phyloP scores from a whole-genome alignment of 139 green algal species.

The Chlamydomonas sphaeroides region DNA sequence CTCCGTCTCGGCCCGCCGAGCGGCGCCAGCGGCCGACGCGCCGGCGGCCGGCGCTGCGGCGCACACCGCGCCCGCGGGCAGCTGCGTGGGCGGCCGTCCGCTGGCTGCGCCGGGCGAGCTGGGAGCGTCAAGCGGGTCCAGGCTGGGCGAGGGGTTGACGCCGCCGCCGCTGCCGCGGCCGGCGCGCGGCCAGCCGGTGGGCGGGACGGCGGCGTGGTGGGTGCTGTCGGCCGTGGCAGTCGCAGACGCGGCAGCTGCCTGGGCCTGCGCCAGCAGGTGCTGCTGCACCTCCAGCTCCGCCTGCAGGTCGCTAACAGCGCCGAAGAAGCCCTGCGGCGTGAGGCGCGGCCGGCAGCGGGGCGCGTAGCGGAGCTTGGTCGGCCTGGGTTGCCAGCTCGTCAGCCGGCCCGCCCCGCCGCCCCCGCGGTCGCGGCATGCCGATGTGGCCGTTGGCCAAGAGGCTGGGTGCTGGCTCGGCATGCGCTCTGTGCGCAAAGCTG shows the following conservation, averaged over 20 bases:
- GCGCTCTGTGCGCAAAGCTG: too few relatives aligned
- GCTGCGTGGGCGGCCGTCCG: neutral
- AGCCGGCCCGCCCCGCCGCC: too few relatives aligned
- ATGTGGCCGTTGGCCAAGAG: too few relatives aligned
- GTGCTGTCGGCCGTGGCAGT: neutral
- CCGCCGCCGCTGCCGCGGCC: too few relatives aligned
- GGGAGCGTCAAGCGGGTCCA: too few relatives aligned
- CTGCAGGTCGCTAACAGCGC: constrained; percentile 1
- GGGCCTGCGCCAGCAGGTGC: neutral
- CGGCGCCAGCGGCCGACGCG: neutral
- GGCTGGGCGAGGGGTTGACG: too few relatives aligned
- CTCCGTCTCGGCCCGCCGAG: neutral
- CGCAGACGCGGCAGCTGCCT: neutral
- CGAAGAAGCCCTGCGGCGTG: neutral
- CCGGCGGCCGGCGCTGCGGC: neutral
- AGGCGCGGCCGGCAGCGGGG: neutral
- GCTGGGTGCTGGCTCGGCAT: too few relatives aligned
- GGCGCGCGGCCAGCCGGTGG: neutral
- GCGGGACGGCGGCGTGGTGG: neutral
- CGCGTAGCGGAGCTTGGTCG: neutral
- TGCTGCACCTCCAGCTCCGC: constrained; percentile 22
- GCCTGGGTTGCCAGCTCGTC: neutral
- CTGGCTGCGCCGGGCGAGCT: too few relatives aligned
- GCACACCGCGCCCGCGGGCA: neutral
- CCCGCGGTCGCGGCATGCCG: too few relatives aligned